Evolutionary conservation across 805 yeast species (phyloP), one percentile per base, ranked within the genome.

Genomic region (Cyberlindnera petersonii): DNA sequence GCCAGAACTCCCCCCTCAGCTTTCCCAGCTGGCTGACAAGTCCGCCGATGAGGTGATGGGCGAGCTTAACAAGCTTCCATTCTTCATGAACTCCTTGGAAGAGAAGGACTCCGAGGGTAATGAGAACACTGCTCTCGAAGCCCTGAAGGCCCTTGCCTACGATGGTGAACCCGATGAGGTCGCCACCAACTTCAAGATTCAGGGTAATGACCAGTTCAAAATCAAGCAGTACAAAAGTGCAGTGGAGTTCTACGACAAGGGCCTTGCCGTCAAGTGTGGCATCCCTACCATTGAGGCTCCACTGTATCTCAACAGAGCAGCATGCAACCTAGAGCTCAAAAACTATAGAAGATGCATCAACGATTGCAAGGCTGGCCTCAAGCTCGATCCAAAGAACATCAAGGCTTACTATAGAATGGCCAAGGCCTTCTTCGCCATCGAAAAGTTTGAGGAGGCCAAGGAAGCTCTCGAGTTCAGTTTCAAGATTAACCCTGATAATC

Each of bases 121-220:
- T 23, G 82, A 79, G 31, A 86, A 85, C 54, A 56, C 69, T 5
- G 81, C 77, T 36, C 64, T 93, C 14, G 98, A 91, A 56, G 98
- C 98, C 0, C 69, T 93, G 41, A 82, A 82, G 56, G 91, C 96
- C 5, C 67, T 93, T 50, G 96, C 94, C 0, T 88, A 86, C 56
- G 98, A 93, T 35, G 98, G 98, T 31, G 95, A 87, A 47, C 96
- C 97, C 0, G 80, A 83, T 53, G 98, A 93, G 55, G 69, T 88
- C 24, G 97, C 97, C 4, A 71, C 76, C 18, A 89, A 88, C 55
- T 93, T 89, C 67, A 87, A 88, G 47, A 80, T 75, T 44, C 97
- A 91, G 58, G 99, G 98, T 6, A 93, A 94, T 59, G 97, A 87
- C 13, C 74, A 85, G 42, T 93, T 72, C 64, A 81, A 77, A 58